These are phyloP conservation scores for Paraglomus occultum DNA, from an alignment of 192 early-diverging fungal genomes.

Conservation along the genomic window DNA sequence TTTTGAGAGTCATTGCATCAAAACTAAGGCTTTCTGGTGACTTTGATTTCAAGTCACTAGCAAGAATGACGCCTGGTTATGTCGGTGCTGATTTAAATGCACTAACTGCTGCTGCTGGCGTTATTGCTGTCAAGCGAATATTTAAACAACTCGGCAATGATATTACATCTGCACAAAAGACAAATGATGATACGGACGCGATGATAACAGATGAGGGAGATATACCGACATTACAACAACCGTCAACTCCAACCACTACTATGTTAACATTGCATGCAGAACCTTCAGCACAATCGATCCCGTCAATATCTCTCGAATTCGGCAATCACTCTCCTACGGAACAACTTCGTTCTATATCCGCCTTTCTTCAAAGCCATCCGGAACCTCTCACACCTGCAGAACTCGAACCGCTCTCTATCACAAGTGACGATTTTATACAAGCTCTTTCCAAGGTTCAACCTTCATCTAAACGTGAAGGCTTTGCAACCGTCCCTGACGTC, in stretches of 20 bases:
- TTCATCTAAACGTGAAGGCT: slow-evolving; percentile 96
- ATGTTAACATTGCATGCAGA: slow-evolving; percentile 1
- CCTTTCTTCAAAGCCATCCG: slow-evolving; percentile 69
- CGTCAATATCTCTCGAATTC: slow-evolving; percentile 13
- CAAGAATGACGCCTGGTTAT: slow-evolving; percentile 93
- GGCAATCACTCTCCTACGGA: slow-evolving; percentile 40
- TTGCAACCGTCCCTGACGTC: slow-evolving; percentile 96
- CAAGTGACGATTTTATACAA: slow-evolving; percentile 78
- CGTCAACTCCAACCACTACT: neutral
- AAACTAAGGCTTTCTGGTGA: slow-evolving; percentile 79
- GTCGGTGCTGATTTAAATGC: slow-evolving; percentile 97
- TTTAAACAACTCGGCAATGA: slow-evolving; percentile 47
- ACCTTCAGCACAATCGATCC: too few relatives aligned
- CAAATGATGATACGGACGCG: slow-evolving; percentile 6
- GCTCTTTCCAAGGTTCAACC: slow-evolving; percentile 93
- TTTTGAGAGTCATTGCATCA: slow-evolving; percentile 71
- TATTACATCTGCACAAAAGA: slow-evolving; percentile 12
- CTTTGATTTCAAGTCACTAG: slow-evolving; percentile 79
- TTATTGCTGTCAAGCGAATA: slow-evolving; percentile 86
- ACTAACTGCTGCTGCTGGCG: slow-evolving; percentile 84
- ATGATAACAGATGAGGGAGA: slow-evolving; percentile 3
- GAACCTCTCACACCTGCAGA: slow-evolving; percentile 76
- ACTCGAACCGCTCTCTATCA: slow-evolving; percentile 81
- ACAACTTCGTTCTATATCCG: slow-evolving; percentile 64
- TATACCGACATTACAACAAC: neutral